Conservation (phyloP, 1,139 yeast genomes). For the Pichia sp. region DNA sequence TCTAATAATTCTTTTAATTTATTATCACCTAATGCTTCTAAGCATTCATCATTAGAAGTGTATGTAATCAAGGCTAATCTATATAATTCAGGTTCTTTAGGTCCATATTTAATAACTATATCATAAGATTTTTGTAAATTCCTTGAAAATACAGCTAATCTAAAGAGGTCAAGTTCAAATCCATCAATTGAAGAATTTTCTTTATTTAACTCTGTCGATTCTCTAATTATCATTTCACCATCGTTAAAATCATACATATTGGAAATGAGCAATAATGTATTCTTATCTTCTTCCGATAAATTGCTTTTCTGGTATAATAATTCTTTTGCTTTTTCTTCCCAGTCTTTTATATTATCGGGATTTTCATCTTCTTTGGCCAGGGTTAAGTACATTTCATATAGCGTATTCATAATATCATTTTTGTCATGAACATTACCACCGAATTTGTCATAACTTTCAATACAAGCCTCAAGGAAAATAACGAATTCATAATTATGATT, state of each 20-base stretch:
- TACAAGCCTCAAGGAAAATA: conserved; percentile 88
- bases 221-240: conserved; percentile 38
- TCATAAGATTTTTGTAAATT: conserved; percentile 54
- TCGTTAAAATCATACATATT: conserved; percentile 55
- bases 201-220: conserved; percentile 19
- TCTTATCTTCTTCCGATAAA: conserved; percentile 44
- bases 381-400: conserved; percentile 75
- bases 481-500: conserved; percentile 85
- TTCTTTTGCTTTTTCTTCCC: conserved; percentile 61
- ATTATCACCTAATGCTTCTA: conserved; percentile 47
- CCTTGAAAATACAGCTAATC: conserved; percentile 53
- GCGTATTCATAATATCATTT: conserved; percentile 65
- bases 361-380: conserved; percentile 39
- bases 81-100: conserved; percentile 57
- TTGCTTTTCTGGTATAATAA: conserved; percentile 33
- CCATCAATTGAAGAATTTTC: conserved; percentile 32
- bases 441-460: conserved; percentile 69
- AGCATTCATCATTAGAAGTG: conserved; percentile 50
- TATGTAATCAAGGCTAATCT: conserved; percentile 60
- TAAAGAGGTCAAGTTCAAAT: conserved; percentile 58
- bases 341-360: conserved; percentile 33
- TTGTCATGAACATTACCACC: conserved; percentile 69
- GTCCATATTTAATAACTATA: conserved; percentile 55
- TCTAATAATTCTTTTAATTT: conserved; percentile 47
- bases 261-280: conserved; percentile 58